Percentiles rank a stretch among this genome's conserved stretches.
These are phyloP conservation scores for Rhodotorula graminis DNA, from an alignment of 768 basidiomycete species.

Conservation along the genomic window DNA sequence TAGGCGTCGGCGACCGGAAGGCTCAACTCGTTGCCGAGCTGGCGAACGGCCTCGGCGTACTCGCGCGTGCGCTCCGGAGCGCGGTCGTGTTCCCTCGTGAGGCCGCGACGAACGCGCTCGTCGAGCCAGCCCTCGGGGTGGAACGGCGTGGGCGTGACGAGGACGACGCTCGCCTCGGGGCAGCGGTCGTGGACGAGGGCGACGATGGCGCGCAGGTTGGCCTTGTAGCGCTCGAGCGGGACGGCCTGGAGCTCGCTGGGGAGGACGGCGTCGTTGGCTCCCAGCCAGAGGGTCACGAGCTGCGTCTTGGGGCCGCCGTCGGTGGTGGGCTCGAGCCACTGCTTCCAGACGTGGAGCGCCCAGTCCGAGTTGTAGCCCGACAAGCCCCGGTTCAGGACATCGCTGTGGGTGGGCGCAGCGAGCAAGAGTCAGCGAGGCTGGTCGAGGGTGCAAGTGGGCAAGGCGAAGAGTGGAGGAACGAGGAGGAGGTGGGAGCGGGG, in stretches of 20 bases:
- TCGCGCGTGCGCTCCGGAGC: constrained; percentile 6
- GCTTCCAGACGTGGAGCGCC: constrained; percentile 12
- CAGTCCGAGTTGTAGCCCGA: constrained; percentile 36
- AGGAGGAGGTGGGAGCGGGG: background rate
- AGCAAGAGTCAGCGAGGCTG: background rate
- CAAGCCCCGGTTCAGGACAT: constrained; percentile 31
- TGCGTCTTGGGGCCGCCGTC: background rate
- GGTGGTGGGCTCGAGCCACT: background rate
- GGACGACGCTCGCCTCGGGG: constrained; percentile 15
- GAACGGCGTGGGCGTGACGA: constrained; percentile 35
- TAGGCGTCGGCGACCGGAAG: constrained; percentile 20
- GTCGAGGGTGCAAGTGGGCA: too few relatives aligned
- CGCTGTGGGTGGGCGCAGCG: background rate
- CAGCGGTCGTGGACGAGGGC: constrained; percentile 21
- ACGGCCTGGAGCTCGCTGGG: constrained; percentile 22
- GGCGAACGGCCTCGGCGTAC: constrained; percentile 26
- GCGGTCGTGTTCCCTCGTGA: constrained; percentile 4
- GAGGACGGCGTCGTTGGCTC: constrained; percentile 36
- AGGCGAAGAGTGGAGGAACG: background rate
- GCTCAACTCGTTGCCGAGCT: constrained; percentile 4
- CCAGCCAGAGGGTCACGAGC: constrained; percentile 36
- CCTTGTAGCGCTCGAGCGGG: constrained; percentile 20
- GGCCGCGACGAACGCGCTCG: constrained; percentile 1
- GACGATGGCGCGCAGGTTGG: constrained; percentile 25
- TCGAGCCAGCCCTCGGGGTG: constrained; percentile 2